These are phyloP conservation scores for Obba rivulosa DNA, from an alignment of 768 basidiomycete genomes.

Conservation along the genomic window DNA sequence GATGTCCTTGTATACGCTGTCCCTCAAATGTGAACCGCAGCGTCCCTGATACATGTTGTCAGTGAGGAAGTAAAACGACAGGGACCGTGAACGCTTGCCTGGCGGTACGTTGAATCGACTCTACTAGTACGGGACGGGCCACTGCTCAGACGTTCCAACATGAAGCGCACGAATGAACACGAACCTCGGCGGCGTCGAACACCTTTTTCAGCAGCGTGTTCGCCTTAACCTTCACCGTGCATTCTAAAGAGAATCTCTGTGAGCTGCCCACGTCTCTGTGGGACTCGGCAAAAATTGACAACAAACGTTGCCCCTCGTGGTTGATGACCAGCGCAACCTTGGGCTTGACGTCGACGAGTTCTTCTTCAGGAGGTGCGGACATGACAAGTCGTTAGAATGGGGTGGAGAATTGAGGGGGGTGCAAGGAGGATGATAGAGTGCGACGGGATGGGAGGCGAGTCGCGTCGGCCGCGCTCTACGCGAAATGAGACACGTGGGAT, in stretches of 20 bases:
- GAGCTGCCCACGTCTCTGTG: background rate
- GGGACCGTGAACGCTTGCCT: slow-evolving; percentile 29
- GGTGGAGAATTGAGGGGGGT: no score
- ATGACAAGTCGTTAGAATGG: no score
- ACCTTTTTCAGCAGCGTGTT: slow-evolving; percentile 63
- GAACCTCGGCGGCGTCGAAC: slow-evolving; percentile 62
- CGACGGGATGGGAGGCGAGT: no score
- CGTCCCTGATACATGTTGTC: slow-evolving; percentile 43
- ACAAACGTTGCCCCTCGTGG: slow-evolving; percentile 51
- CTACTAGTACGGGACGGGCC: slow-evolving; percentile 24
- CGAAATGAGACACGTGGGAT: no score
- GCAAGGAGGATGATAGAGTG: no score
- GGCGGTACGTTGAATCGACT: slow-evolving; percentile 54
- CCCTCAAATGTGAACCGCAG: slow-evolving; percentile 61
- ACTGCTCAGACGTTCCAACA: background rate
- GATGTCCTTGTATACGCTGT: slow-evolving; percentile 37
- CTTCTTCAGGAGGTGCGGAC: background rate
- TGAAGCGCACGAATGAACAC: slow-evolving; percentile 12
- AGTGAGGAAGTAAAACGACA: background rate
- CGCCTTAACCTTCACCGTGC: slow-evolving; percentile 62
- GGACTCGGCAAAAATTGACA: background rate
- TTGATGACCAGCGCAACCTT: slow-evolving; percentile 59
- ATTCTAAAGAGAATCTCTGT: slow-evolving; percentile 33
- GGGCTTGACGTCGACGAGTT: slow-evolving; percentile 51
- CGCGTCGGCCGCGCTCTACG: no score